phyloP scores from a whole-genome alignment of 768 basidiomycete genomes.

The Amanita rimosa region DNA sequence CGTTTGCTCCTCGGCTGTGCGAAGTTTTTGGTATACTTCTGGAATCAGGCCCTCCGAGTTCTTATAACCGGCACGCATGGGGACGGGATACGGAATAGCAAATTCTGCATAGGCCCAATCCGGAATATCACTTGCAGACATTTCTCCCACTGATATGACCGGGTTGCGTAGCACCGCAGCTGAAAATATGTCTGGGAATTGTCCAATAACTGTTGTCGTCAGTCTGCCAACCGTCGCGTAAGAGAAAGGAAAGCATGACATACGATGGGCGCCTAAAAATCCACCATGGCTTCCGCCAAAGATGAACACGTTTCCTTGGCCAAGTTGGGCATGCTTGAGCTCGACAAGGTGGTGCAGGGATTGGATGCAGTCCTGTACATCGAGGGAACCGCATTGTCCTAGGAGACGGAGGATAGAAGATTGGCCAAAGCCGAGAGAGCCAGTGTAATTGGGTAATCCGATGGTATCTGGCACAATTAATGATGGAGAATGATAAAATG shows the following conservation, averaged over 20 bases:
- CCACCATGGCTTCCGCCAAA: constrained; percentile 67
- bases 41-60: too few relatives aligned
- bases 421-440: constrained; percentile 58
- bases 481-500: background rate
- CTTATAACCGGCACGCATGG: constrained; percentile 1
- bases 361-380: constrained; percentile 54
- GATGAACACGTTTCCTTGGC: constrained; percentile 40
- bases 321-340: constrained; percentile 38
- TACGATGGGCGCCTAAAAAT: constrained; percentile 48
- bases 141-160: constrained; percentile 50
- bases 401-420: constrained; percentile 40
- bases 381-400: constrained; percentile 51
- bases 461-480: constrained; percentile 31
- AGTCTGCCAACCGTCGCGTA: constrained; percentile 29
- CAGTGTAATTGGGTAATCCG: constrained; percentile 56
- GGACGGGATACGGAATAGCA: constrained; percentile 26
- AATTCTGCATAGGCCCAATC: constrained; percentile 54
- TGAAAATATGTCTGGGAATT: constrained; percentile 49
- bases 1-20: constrained; percentile 11
- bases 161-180: constrained; percentile 61
- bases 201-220: constrained; percentile 64
- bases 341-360: constrained; percentile 38
- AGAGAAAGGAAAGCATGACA: constrained; percentile 11
- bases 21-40: background rate
- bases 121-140: constrained; percentile 50